A percentile compares a stretch with the other conserved stretches of the same genome.
Evolutionary conservation across 805 yeast genomes (phyloP).

Genomic region (Candida germanica): DNA sequence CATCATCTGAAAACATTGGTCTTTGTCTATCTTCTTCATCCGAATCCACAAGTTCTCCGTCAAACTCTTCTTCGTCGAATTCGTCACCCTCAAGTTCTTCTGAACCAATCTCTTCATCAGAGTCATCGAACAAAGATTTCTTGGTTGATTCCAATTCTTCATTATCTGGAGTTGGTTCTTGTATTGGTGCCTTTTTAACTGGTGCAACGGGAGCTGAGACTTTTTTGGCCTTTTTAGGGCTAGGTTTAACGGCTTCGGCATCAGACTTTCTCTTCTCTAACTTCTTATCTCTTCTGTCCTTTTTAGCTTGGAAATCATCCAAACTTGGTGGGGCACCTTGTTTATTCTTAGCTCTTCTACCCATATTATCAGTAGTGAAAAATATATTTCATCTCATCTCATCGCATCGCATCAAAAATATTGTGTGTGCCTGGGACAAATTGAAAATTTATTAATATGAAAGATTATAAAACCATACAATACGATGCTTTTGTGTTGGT

Average conservation of each 20-base stretch:
- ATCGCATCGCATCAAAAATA: slow-evolving; percentile 8
- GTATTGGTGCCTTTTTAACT: slow-evolving; percentile 34
- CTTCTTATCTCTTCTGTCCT: slow-evolving; percentile 32
- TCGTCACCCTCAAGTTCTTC: slow-evolving; percentile 32
- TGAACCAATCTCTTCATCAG: slow-evolving; percentile 48
- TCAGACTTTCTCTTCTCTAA: slow-evolving; percentile 27
- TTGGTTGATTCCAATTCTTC: slow-evolving; percentile 68
- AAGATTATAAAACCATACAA: slow-evolving; percentile 30
- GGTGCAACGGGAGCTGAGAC: slow-evolving; percentile 17
- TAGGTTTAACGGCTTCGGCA: slow-evolving; percentile 7
- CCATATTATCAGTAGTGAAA: slow-evolving; percentile 50
- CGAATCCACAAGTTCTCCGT: slow-evolving; percentile 55
- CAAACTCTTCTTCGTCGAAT: slow-evolving; percentile 29
- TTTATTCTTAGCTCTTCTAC: slow-evolving; percentile 89
- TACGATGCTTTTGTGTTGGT: slow-evolving; percentile 59
- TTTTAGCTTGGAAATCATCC: slow-evolving; percentile 67
- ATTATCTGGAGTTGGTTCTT: slow-evolving; percentile 60
- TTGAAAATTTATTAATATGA: no score
- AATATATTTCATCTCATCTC: slow-evolving; percentile 7
- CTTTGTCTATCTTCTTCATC: slow-evolving; percentile 59
- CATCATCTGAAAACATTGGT: slow-evolving; percentile 72
- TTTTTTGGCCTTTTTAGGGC: slow-evolving; percentile 17
- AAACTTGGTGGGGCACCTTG: slow-evolving; percentile 89
- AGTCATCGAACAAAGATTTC: slow-evolving; percentile 73
- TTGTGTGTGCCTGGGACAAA: no score